phyloP scores from a whole-genome alignment of 2,329 filamentous ascomycete genomes.

The Pseudopithomyces chartarum region DNA sequence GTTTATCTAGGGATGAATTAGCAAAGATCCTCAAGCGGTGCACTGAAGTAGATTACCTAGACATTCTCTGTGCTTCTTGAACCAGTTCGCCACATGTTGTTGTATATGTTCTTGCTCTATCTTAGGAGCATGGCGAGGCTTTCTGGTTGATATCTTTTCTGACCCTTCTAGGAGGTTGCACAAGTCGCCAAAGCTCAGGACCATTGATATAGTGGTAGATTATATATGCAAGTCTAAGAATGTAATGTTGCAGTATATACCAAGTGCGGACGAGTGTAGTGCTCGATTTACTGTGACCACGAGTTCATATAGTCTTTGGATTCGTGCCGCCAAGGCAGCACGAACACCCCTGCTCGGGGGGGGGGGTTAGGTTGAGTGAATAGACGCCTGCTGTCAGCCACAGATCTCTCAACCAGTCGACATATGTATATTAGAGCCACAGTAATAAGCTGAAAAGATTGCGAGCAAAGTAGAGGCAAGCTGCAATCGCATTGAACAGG shows the following conservation, averaged over 20 bases:
- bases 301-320: background rate
- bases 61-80: conserved; percentile 62
- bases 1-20: conserved; percentile 46
- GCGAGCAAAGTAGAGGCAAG: background rate
- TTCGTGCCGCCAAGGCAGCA: background rate
- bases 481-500: background rate
- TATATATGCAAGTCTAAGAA: background rate
- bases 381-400: background rate
- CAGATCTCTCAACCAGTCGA: background rate
- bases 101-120: conserved; percentile 31
- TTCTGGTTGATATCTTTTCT: conserved; percentile 55
- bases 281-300: background rate
- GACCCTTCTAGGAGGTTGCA: conserved; percentile 76
- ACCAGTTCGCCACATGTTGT: conserved; percentile 68
- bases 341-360: background rate
- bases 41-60: conserved; percentile 46
- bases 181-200: conserved; percentile 70
- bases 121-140: conserved; percentile 46
- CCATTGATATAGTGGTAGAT: conserved; percentile 51
- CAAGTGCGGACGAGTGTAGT: background rate
- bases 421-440: background rate
- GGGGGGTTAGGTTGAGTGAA: background rate
- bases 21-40: background rate
- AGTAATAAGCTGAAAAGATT: background rate
- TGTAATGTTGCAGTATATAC: background rate